Evolutionary conservation across 1,139 yeast species (phyloP).

Genomic region (Trichomonascaceae sp.): DNA sequence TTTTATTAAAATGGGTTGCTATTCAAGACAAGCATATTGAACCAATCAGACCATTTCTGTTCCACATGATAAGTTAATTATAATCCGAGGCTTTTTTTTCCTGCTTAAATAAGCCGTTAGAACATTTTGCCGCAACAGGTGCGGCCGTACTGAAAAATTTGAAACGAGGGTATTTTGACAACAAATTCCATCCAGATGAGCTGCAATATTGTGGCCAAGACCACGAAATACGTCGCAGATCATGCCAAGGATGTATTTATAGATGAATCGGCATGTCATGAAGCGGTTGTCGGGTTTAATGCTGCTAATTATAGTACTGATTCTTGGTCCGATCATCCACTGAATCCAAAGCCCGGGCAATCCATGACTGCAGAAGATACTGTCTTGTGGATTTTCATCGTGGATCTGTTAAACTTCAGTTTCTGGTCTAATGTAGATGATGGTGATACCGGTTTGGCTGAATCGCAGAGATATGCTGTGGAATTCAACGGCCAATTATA

Average conservation of each 20-base stretch:
- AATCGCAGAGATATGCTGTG: conserved; percentile 32
- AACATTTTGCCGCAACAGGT: neutral
- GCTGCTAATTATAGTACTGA: conserved; percentile 28
- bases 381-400: conserved; percentile 38
- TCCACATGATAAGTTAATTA: neutral
- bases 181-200: neutral
- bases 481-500: conserved; percentile 30
- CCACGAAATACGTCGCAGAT: conserved; percentile 1
- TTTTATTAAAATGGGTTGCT: neutral
- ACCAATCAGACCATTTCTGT: neutral
- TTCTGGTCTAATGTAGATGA: conserved; percentile 38
- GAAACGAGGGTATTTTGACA: neutral
- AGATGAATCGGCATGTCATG: conserved; percentile 22
- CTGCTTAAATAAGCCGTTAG: neutral
- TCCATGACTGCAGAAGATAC: conserved; percentile 14
- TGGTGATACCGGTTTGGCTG: conserved; percentile 30
- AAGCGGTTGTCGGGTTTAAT: conserved; percentile 30
- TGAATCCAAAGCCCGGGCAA: conserved; percentile 28
- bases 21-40: neutral
- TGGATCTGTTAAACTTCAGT: conserved; percentile 39
- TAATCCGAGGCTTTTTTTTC: neutral
- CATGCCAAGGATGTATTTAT: conserved; percentile 28
- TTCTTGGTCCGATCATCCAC: conserved; percentile 34
- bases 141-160: neutral
- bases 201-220: neutral